Evolutionary conservation across 2,329 filamentous ascomycete species (phyloP), one percentile per base, ranked within the genome.

Genomic region (Alternaria arbusti): DNA sequence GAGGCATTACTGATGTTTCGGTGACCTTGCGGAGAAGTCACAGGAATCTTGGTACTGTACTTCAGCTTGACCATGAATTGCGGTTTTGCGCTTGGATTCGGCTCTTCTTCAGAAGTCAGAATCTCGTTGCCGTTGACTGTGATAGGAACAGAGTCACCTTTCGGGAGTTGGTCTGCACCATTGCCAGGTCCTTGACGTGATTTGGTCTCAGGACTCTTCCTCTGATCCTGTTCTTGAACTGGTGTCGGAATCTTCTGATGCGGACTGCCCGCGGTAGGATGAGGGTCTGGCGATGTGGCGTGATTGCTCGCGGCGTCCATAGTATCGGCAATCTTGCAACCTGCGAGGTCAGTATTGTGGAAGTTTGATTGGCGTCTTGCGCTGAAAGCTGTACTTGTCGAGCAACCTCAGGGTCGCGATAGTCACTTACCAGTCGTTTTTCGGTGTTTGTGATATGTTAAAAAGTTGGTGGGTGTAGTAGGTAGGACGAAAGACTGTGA

Each of bases 31-130:
- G 20, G 15, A 11, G 13, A 52, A 12, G 30, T 40, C n/a, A 8
- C 40, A 12, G 10, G 25, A 12, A 23, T 44, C n/a, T 50, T 22
- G 45, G 15, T 32, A 15, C 23, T 44, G 46, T 50, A 51, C 32
- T 58, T 58, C n/a, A 58, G 32, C 25, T 51, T 58, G 32, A 58
- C 32, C 20, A 58, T 9, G 23, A 58, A 47, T 7, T 44, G 23
- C 23, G 50, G 10, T 28, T 44, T 25, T 12, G 50, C 10, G 20
- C 25, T 25, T 13, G 17, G 9, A 30, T 17, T 20, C 8, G 22
- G 26, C 46, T 58, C 46, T 44, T 17, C 25, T 17, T 8, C 49
- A 10, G 49, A 25, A 36, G 9, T 17, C 22, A 20, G 7, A 9
- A 5, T 23, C 6, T 8, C 10, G 5, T 30, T 11, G 4, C 12